Base-by-base conservation (phyloP, 768 basidiomycete species). In the Serendipita vermifera region DNA sequence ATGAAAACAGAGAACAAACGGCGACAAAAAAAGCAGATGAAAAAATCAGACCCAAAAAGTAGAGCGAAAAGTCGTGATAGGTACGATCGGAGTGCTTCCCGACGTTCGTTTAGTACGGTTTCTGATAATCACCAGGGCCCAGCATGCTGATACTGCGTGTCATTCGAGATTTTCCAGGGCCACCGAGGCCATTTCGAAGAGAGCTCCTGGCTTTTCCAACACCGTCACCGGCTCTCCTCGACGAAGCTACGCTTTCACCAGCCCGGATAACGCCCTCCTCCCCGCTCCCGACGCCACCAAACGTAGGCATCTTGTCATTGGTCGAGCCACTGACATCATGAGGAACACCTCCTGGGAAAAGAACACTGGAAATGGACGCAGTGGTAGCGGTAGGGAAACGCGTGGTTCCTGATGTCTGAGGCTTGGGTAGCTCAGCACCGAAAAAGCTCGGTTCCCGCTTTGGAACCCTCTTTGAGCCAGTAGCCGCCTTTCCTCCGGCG, bases 111-210 rank as follows among this genome's bases (percentile, higher is more conserved):
- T 51, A 51, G 27, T 51, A 51, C n/a, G 46, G 46, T 15, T n/a
- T 20, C 22, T 20, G 46, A 7, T 29, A 15, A 15, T 51, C 46
- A 7, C 46, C 46, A n/a, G 46, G 46, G 9, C 46, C 46, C 5
- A 51, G 46, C 46, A 51, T 51, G 27, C 46, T 51, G 46, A 51
- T 26, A 51, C 46, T 51, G 6, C 46, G 20, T 5, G 46, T 51
- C 46, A 51, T 51, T 20, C 29, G 20, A 17, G 46, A 20, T 5
- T 29, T 1, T 9, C 46, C 46, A 51, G 31, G 31, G 9, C 46
- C 46, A 31, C n/a, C n/a, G n/a, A n/a, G n/a, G n/a, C n/a, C n/a
- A n/a, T n/a, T n/a, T n/a, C n/a, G n/a, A n/a, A n/a, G n/a, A n/a
- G n/a, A n/a, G n/a, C n/a, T n/a, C n/a, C n/a, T n/a, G n/a, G n/a